These are phyloP conservation scores for Hebeloma cylindrosporum DNA, from an alignment of 768 basidiomycete species.

Conservation along the genomic window DNA sequence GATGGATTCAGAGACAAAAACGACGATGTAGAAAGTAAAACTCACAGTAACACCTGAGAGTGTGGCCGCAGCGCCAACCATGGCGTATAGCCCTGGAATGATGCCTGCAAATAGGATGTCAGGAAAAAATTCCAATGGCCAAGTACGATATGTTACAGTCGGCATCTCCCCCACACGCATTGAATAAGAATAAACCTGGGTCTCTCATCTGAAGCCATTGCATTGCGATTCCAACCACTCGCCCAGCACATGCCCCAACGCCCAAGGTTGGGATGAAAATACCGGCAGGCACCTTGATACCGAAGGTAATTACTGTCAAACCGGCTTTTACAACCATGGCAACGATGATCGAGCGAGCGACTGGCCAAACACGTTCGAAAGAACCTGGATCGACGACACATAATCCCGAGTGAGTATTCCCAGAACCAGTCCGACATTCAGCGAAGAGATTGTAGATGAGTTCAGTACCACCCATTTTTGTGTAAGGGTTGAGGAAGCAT, in stretches of 20 bases:
- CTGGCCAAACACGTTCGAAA: conserved; percentile 54
- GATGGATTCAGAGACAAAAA: not conserved
- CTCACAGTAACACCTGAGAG: conserved; percentile 93
- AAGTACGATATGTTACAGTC: conserved; percentile 51
- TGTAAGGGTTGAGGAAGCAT: conserved; percentile 86
- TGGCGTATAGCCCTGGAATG: conserved; percentile 89
- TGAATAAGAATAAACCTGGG: conserved; percentile 63
- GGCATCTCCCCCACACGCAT: conserved; percentile 58
- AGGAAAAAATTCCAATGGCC: not conserved
- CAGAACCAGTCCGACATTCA: conserved; percentile 68
- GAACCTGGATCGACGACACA: conserved; percentile 68
- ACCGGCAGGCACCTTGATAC: conserved; percentile 88
- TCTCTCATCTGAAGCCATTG: conserved; percentile 71
- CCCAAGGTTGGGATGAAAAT: conserved; percentile 97
- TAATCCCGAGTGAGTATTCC: conserved; percentile 59
- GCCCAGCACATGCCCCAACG: conserved; percentile 91
- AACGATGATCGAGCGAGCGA: conserved; percentile 64
- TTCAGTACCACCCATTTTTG: conserved; percentile 93
- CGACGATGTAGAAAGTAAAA: conserved; percentile 2
- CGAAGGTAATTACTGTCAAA: conserved; percentile 88
- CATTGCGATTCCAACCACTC: conserved; percentile 79
- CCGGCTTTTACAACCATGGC: conserved; percentile 81
- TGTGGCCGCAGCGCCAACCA: conserved; percentile 94
- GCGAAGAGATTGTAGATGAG: conserved; percentile 90
- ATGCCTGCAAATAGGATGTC: conserved; percentile 41